Percentiles rank a stretch among this genome's conserved stretches.
Conservation (phyloP, 176 grass and related monocot species). For the Musa itinerans region DNA sequence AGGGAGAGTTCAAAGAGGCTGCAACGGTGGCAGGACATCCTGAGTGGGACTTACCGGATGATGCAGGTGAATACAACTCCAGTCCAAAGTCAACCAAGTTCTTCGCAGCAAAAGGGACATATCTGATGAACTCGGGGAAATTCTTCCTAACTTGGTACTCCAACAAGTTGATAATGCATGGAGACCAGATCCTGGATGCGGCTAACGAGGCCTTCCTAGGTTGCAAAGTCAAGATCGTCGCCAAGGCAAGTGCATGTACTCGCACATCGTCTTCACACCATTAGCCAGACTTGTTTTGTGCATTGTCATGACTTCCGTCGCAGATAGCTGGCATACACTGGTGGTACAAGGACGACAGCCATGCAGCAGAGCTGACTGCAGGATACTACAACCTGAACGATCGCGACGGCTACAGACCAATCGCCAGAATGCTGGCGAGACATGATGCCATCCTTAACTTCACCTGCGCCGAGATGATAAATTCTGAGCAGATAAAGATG, state of each 20-base stretch:
- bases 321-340: conserved; percentile 84
- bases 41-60: conserved; percentile 71
- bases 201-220: conserved; percentile 65
- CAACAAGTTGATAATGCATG: conserved; percentile 75
- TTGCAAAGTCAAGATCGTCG: conserved; percentile 58
- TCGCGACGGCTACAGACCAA: conserved; percentile 74
- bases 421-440: conserved; percentile 65
- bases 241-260: conserved; percentile 50
- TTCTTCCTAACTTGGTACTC: conserved; percentile 97
- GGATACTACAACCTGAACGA: conserved; percentile 73
- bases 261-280: too few species aligned
- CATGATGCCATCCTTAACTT: conserved; percentile 65
- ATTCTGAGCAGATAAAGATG: conserved; percentile 43
- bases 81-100: conserved; percentile 60
- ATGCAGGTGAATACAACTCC: conserved; percentile 71
- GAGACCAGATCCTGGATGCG: conserved; percentile 63
- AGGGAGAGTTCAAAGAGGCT: conserved; percentile 52
- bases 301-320: neutral
- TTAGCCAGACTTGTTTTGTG: too few species aligned
- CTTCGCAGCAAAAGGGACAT: conserved; percentile 49
- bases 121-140: conserved; percentile 44
- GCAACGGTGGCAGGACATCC: conserved; percentile 49
- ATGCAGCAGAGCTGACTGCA: conserved; percentile 80
- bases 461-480: conserved; percentile 81
- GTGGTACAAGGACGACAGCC: conserved; percentile 74